Percentiles rank a stretch among this genome's conserved stretches.
phyloP scores from a whole-genome alignment of 2,329 filamentous ascomycete genomes.

The Diplocarpon rosae region DNA sequence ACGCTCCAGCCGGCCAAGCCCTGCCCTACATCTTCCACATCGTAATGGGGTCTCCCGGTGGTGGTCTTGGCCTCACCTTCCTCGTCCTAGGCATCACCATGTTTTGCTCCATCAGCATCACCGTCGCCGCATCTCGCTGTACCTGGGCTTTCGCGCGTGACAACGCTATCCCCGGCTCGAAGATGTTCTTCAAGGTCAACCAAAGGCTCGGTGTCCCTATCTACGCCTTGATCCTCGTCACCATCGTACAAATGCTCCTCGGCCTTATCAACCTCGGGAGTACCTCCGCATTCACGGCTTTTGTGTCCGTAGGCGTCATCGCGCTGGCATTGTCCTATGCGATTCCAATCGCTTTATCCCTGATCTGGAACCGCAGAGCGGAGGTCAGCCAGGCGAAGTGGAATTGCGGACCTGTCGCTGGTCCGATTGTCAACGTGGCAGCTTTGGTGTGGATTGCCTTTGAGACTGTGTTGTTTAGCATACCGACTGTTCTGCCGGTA shows the following conservation, averaged over 20 bases:
- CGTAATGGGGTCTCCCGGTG: constrained; percentile 38
- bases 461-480: constrained; percentile 53
- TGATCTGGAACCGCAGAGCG: constrained; percentile 51
- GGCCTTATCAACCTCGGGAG: constrained; percentile 62
- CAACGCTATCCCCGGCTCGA: constrained; percentile 52
- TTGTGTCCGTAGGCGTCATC: constrained; percentile 60
- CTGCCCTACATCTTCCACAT: constrained; percentile 39
- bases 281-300: constrained; percentile 57
- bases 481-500: constrained; percentile 48
- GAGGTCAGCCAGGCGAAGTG: constrained; percentile 44
- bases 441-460: constrained; percentile 46
- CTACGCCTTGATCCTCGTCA: constrained; percentile 51
- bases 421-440: constrained; percentile 45
- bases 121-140: constrained; percentile 46
- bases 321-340: constrained; percentile 62
- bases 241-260: constrained; percentile 52
- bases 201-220: constrained; percentile 50
- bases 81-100: constrained; percentile 39
- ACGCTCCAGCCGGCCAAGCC: constrained; percentile 36
- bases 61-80: constrained; percentile 37
- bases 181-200: constrained; percentile 50
- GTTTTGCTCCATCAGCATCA: constrained; percentile 43
- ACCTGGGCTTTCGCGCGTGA: constrained; percentile 59
- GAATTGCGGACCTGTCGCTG: constrained; percentile 44
- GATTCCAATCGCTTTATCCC: constrained; percentile 60